These are phyloP conservation scores for Asterophora parasitica DNA, from an alignment of 768 basidiomycete genomes.

Conservation along the genomic window DNA sequence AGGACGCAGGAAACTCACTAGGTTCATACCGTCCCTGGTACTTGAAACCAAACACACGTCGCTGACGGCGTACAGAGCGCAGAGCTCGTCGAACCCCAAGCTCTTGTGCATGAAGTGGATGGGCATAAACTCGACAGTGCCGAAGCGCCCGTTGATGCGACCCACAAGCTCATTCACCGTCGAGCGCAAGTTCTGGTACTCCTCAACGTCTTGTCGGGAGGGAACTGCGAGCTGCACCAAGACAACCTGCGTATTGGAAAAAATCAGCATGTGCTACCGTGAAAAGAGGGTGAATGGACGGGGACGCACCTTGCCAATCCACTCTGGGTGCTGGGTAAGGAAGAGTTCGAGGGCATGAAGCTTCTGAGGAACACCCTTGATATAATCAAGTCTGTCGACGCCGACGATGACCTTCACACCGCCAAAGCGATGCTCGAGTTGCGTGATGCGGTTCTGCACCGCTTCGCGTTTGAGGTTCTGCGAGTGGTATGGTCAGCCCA, in stretches of 20 bases:
- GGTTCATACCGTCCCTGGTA: conserved; percentile 98
- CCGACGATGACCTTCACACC: conserved; percentile 98
- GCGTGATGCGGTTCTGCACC: conserved; percentile 76
- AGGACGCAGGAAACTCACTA: conserved; percentile 51
- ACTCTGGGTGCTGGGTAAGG: conserved; percentile 96
- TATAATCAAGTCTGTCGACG: conserved; percentile 97
- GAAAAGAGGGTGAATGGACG: not conserved
- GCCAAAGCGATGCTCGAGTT: conserved; percentile 85
- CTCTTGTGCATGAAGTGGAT: conserved; percentile 99
- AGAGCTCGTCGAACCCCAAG: conserved; percentile 88
- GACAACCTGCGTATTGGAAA: conserved; percentile 65
- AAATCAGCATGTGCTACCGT: not conserved
- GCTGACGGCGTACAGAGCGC: conserved; percentile 94
- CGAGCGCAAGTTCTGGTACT: conserved; percentile 95
- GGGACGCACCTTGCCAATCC: conserved; percentile 84
- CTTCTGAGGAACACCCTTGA: conserved; percentile 99
- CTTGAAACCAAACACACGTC: conserved; percentile 95
- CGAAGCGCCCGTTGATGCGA: conserved; percentile 97
- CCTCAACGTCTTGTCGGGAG: conserved; percentile 96
- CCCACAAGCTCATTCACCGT: conserved; percentile 98
- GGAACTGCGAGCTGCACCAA: conserved; percentile 96
- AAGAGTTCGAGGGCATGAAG: conserved; percentile 95
- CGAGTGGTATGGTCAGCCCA: conserved; percentile 2
- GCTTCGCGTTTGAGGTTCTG: conserved; percentile 76
- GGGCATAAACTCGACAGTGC: conserved; percentile 99